A percentile compares a stretch with the other conserved stretches of the same genome.
These are phyloP conservation scores for Candida verbasci DNA, from an alignment of 805 yeast species.

Conservation along the genomic window DNA sequence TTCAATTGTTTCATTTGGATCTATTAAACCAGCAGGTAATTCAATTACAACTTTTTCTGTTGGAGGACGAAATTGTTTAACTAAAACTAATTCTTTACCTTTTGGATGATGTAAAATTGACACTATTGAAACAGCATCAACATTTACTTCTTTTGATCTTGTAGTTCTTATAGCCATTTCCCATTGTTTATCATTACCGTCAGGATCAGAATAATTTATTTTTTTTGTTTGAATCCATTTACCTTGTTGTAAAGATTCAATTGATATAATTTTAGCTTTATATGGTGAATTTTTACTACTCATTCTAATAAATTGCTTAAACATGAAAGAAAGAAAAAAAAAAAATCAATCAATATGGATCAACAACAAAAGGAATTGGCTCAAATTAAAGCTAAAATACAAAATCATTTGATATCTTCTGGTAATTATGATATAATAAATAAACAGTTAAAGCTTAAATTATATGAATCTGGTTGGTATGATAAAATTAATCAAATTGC, in stretches of 20 bases:
- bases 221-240: slow-evolving; percentile 54
- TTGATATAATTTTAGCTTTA: slow-evolving; percentile 25
- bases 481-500: slow-evolving; percentile 67
- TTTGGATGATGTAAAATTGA: slow-evolving; percentile 56
- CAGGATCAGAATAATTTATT: slow-evolving; percentile 68
- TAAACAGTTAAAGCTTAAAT: slow-evolving; percentile 54
- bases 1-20: slow-evolving; percentile 73
- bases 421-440: slow-evolving; percentile 81
- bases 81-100: slow-evolving; percentile 47
- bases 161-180: slow-evolving; percentile 85
- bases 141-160: slow-evolving; percentile 49
- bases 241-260: slow-evolving; percentile 32
- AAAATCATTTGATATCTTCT: slow-evolving; percentile 63
- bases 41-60: slow-evolving; percentile 84
- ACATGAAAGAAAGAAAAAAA: slow-evolving; percentile 1
- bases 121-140: slow-evolving; percentile 90
- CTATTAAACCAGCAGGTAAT: slow-evolving; percentile 93
- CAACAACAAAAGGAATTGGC: slow-evolving; percentile 35
- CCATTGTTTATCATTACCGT: slow-evolving; percentile 71
- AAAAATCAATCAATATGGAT: slow-evolving; percentile 16
- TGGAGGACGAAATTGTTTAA: slow-evolving; percentile 93
- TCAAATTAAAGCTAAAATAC: slow-evolving; percentile 56
- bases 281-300: slow-evolving; percentile 29
- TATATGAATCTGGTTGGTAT: slow-evolving; percentile 82
- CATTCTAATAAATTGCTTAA: slow-evolving; percentile 4